A percentile compares a stretch with the other conserved stretches of the same genome.
Conservation (phyloP, 2,329 filamentous ascomycete genomes). For the Apiospora hydei region DNA sequence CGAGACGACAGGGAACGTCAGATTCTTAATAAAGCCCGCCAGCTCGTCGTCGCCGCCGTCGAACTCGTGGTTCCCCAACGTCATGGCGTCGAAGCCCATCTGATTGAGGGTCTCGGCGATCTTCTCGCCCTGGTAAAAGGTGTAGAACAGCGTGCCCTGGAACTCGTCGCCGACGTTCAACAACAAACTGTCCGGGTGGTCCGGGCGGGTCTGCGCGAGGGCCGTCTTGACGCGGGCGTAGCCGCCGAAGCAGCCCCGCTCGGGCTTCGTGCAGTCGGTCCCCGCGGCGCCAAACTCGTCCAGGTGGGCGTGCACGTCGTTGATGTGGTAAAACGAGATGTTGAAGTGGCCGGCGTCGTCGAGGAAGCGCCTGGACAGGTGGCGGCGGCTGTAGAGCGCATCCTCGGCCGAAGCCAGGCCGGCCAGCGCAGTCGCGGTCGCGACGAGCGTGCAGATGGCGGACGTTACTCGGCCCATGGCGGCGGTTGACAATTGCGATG, state of each 20-base stretch:
- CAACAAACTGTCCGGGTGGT: slow-evolving; percentile 67
- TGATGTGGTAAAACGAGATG: slow-evolving; percentile 73
- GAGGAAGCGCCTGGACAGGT: slow-evolving; percentile 55
- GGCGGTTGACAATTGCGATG: slow-evolving; percentile 31
- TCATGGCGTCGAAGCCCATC: slow-evolving; percentile 73
- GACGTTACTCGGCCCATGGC: slow-evolving; percentile 20
- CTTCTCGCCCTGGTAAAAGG: slow-evolving; percentile 71
- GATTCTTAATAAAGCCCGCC: slow-evolving; percentile 66
- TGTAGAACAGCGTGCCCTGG: slow-evolving; percentile 73
- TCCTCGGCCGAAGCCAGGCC: slow-evolving; percentile 47
- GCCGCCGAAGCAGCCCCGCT: slow-evolving; percentile 67
- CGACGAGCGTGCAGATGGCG: slow-evolving; percentile 29
- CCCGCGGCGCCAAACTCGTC: slow-evolving; percentile 68
- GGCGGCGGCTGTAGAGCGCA: slow-evolving; percentile 55
- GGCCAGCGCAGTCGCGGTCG: slow-evolving; percentile 26
- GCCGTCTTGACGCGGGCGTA: slow-evolving; percentile 70
- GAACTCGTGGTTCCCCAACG: slow-evolving; percentile 72
- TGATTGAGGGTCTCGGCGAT: slow-evolving; percentile 72
- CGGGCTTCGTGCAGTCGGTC: slow-evolving; percentile 64
- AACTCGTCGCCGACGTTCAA: slow-evolving; percentile 75
- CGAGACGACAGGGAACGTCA: slow-evolving; percentile 70
- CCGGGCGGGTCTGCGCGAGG: slow-evolving; percentile 62
- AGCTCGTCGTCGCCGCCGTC: slow-evolving; percentile 70
- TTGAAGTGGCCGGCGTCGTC: slow-evolving; percentile 60
- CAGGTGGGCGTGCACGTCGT: slow-evolving; percentile 72